Conservation (phyloP, 1,284 basidiomycete species). For the Inonotus obliquus region DNA sequence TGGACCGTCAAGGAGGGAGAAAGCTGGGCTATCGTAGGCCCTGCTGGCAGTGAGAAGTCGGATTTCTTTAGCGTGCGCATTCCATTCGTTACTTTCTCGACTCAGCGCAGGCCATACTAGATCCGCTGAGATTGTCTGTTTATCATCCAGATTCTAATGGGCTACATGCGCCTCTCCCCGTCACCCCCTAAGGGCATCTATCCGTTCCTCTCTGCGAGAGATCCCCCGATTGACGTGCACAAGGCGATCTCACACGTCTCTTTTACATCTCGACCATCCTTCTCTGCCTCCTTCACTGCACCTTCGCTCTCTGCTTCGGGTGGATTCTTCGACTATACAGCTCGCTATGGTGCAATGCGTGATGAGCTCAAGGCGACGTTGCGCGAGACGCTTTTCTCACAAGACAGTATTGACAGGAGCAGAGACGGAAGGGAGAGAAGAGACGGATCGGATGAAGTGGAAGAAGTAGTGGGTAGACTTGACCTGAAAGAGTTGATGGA, state of each 20-base stretch:
- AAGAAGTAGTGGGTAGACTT: slow-evolving; percentile 47
- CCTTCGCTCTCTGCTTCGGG: slow-evolving; percentile 51
- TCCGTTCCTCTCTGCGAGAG: slow-evolving; percentile 51
- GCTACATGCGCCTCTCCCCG: slow-evolving; percentile 64
- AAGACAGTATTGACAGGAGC: not conserved
- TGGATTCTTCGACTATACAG: slow-evolving; percentile 89
- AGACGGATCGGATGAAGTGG: slow-evolving; percentile 31
- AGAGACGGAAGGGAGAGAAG: not conserved
- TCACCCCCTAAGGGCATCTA: slow-evolving; percentile 61
- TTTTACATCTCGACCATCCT: slow-evolving; percentile 58
- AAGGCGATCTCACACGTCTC: slow-evolving; percentile 61
- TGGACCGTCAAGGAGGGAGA: slow-evolving; percentile 61
- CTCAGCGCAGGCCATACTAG: not conserved
- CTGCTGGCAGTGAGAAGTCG: slow-evolving; percentile 47
- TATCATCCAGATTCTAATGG: slow-evolving; percentile 53
- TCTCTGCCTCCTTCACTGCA: slow-evolving; percentile 61
- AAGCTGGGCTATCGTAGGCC: slow-evolving; percentile 70
- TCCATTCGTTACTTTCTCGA: not conserved
- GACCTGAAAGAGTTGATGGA: slow-evolving; percentile 64
- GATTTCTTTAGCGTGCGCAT: slow-evolving; percentile 54
- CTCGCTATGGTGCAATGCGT: slow-evolving; percentile 81
- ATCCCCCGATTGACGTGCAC: slow-evolving; percentile 38
- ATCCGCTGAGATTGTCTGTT: not conserved
- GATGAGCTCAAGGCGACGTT: slow-evolving; percentile 79
- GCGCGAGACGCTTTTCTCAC: slow-evolving; percentile 57